Evolutionary conservation across 176 grass and related monocot species (phyloP).

Genomic region (Zoysia pacifica): DNA sequence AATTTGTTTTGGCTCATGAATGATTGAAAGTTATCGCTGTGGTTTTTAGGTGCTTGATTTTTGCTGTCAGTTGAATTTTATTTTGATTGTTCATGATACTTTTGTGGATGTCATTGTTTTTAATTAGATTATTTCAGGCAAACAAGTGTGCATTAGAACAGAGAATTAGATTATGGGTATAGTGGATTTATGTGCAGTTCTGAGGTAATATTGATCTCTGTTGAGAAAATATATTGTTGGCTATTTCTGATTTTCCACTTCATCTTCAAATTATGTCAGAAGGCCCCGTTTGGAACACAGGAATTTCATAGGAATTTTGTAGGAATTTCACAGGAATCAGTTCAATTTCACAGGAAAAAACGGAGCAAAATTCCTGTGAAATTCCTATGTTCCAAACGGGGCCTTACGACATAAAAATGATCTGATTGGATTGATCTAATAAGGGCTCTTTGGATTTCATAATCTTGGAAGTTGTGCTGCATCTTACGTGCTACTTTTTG

Average conservation of each 20-base stretch:
- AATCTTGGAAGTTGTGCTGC: background rate
- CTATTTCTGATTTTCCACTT: background rate
- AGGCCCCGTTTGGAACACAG: no score
- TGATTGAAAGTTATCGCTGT: conserved; percentile 11
- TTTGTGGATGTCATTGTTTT: background rate
- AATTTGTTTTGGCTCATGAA: background rate
- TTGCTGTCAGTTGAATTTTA: background rate
- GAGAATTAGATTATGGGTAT: background rate
- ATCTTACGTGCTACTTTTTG: background rate
- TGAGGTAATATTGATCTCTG: background rate
- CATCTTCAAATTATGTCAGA: background rate
- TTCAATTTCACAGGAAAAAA: no score
- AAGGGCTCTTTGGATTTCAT: conserved; percentile 20
- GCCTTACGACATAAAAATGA: background rate
- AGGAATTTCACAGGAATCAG: no score
- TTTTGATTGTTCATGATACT: background rate
- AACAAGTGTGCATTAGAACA: background rate
- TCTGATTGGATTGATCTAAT: conserved; percentile 13
- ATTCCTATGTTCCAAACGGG: no score
- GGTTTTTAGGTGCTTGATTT: background rate
- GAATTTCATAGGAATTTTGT: no score
- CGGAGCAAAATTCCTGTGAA: no score
- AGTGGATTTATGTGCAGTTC: conserved; percentile 1
- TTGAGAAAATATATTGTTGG: background rate
- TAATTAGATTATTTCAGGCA: background rate